Evolutionary conservation across 306 rosid genomes (phyloP).

Genomic region (Cyamopsis tetragonoloba): DNA sequence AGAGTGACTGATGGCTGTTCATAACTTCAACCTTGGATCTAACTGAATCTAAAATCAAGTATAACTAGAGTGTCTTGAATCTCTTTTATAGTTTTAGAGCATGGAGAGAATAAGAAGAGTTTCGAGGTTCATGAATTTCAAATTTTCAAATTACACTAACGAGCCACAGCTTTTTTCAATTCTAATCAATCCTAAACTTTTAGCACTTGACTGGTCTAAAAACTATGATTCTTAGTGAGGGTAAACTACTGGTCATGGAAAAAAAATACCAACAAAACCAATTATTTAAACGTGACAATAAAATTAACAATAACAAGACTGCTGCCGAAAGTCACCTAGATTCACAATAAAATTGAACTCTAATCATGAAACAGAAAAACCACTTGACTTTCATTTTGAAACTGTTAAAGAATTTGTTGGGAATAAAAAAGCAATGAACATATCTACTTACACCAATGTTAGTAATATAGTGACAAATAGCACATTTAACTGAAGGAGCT

Average conservation of each 20-base stretch:
- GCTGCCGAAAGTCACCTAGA: neutral
- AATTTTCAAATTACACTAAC: neutral
- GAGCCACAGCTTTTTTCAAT: neutral
- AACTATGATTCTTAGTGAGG: neutral
- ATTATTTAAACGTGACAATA: neutral
- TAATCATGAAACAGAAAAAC: neutral
- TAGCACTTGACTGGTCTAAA: neutral
- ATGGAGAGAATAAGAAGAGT: neutral
- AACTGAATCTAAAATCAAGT: neutral
- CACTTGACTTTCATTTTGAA: neutral
- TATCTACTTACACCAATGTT: constrained; percentile 67
- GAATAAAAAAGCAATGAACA: constrained; percentile 13
- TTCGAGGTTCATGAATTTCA: neutral
- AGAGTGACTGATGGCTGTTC: neutral
- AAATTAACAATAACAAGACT: neutral
- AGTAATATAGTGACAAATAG: constrained; percentile 87
- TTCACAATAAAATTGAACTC: neutral
- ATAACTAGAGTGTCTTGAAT: neutral
- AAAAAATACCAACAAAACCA: neutral
- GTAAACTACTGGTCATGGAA: neutral
- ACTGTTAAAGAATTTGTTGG: neutral
- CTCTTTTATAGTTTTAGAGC: neutral
- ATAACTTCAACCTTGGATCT: neutral
- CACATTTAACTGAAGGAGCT: constrained; percentile 98
- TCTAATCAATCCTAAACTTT: neutral